phyloP scores from a whole-genome alignment of 805 yeast genomes.

The Candida coleopterorum region DNA sequence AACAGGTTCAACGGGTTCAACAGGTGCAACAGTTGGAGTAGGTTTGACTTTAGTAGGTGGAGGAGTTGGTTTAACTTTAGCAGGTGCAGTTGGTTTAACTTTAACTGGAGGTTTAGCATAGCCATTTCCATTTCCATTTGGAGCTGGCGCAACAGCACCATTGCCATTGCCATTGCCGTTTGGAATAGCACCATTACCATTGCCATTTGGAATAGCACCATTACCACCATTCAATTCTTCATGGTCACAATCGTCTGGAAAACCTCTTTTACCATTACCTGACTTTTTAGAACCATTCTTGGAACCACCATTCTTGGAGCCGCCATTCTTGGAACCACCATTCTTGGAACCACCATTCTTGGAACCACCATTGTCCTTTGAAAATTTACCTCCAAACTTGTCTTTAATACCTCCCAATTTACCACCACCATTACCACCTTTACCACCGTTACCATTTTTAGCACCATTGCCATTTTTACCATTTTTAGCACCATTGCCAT shows the following conservation, averaged over 20 bases:
- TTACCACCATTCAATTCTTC: background rate
- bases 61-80: background rate
- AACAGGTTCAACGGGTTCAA: background rate
- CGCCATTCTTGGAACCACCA: no score
- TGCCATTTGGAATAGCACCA: background rate
- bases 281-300: background rate
- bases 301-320: no score
- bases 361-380: no score
- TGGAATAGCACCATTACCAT: background rate
- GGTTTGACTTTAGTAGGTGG: background rate
- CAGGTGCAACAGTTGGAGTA: no score
- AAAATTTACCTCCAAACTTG: no score
- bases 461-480: background rate
- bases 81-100: background rate
- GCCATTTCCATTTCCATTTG: background rate
- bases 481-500: background rate
- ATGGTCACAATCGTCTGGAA: background rate
- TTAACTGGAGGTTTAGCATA: background rate
- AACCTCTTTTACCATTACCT: background rate
- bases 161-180: conserved; percentile 5
- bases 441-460: background rate
- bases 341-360: no score
- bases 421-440: no score
- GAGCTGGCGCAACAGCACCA: background rate
- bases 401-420: no score